These are phyloP conservation scores for Aegilops tauschii DNA, from an alignment of 176 grass and related monocot species.

Conservation along the genomic window DNA sequence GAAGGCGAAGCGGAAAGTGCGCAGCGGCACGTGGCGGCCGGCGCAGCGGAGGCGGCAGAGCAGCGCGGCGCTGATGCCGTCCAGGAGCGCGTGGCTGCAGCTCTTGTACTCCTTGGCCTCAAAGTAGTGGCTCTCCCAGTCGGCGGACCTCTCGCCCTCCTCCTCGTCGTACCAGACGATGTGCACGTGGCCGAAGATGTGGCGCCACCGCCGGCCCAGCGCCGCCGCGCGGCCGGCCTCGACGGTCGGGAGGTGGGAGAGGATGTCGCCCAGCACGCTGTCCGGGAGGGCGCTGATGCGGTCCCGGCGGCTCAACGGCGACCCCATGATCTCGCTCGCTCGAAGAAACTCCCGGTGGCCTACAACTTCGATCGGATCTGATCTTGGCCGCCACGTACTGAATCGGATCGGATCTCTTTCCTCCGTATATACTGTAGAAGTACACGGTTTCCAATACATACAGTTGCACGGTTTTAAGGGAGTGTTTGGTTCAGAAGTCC, in stretches of 20 bases:
- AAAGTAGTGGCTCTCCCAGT: background rate
- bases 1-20: background rate
- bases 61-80: background rate
- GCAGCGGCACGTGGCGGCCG: background rate
- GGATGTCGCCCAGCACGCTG: background rate
- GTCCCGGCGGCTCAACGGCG: background rate
- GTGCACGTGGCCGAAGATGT: background rate
- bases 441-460: too few species aligned
- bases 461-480: too few species aligned
- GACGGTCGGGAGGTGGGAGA: background rate
- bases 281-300: background rate
- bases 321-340: background rate
- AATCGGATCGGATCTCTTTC: too few species aligned
- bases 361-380: too few species aligned
- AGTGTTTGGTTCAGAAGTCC: too few species aligned
- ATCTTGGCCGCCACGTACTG: too few species aligned
- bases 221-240: background rate
- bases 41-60: background rate
- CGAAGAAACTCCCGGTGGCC: too few species aligned
- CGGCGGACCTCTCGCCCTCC: background rate
- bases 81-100: background rate
- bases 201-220: background rate
- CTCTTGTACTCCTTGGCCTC: background rate
- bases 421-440: too few species aligned
- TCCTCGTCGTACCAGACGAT: background rate